phyloP scores from a whole-genome alignment of 73 alveolate genomes.

The Tetrahymena elliotti region DNA sequence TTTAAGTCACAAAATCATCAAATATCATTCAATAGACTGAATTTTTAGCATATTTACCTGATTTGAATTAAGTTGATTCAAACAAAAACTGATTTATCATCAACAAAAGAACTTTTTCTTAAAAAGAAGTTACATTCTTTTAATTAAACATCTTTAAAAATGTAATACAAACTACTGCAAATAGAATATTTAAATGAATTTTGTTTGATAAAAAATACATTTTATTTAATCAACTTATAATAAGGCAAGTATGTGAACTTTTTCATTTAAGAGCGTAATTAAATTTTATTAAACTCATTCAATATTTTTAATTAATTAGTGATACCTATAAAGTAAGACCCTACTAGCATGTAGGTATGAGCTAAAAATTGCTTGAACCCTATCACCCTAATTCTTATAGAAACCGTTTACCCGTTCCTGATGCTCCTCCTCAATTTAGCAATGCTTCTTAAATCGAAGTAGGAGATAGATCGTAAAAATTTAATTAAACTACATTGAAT shows the following conservation, averaged over 20 bases:
- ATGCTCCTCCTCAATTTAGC: constrained; percentile 33
- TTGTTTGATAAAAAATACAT: no score
- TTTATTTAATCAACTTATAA: no score
- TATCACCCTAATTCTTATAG: constrained; percentile 30
- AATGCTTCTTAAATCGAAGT: constrained; percentile 41
- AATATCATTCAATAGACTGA: no score
- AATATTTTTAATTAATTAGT: neutral
- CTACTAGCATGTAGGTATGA: constrained; percentile 30
- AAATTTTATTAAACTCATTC: neutral
- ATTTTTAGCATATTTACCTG: neutral
- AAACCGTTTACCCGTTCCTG: constrained; percentile 39
- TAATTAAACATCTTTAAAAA: neutral
- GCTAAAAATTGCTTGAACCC: constrained; percentile 24
- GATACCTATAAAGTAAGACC: constrained; percentile 41
- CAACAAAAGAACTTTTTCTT: neutral
- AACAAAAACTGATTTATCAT: neutral
- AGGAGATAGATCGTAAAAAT: constrained; percentile 38
- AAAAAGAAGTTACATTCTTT: neutral
- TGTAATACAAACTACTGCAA: neutral
- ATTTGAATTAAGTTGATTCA: neutral
- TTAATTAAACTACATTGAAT: neutral
- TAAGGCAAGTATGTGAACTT: neutral
- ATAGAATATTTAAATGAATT: neutral
- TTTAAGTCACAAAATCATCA: neutral
- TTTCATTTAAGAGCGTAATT: neutral